phyloP scores from a whole-genome alignment of 2,329 filamentous ascomycete genomes.

The Apiospora rasikravindrae region DNA sequence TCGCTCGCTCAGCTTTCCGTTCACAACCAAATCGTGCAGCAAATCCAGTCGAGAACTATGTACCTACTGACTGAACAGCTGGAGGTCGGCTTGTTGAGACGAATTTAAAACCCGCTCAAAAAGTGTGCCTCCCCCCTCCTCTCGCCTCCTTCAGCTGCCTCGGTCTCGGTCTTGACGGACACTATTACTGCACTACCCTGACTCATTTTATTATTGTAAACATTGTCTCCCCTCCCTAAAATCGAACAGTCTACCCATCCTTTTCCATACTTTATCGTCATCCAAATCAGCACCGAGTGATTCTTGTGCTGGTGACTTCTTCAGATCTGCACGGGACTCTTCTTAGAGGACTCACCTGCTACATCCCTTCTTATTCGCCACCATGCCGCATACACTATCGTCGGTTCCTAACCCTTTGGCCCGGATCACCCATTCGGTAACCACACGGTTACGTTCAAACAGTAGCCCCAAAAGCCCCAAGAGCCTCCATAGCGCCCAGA shows the following conservation, averaged over 20 bases:
- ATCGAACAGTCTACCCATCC: background rate
- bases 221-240: background rate
- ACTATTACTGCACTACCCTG: background rate
- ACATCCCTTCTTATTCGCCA: background rate
- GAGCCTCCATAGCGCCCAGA: slow-evolving; percentile 10
- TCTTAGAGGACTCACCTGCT: background rate
- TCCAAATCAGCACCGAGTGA: background rate
- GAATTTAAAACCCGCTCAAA: background rate
- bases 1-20: background rate
- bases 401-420: slow-evolving; percentile 5
- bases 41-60: background rate
- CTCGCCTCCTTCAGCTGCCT: slow-evolving; percentile 12
- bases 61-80: background rate
- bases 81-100: background rate
- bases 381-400: background rate
- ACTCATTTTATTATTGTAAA: slow-evolving; percentile 13
- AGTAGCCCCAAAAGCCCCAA: background rate
- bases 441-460: background rate
- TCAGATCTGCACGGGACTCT: background rate
- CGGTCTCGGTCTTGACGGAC: slow-evolving; percentile 7
- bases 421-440: background rate
- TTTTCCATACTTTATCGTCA: background rate
- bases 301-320: background rate
- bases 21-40: background rate
- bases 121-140: background rate